Percentiles rank a stretch among this genome's conserved stretches.
Evolutionary conservation across 768 basidiomycete genomes (phyloP).

Genomic region (Brasilioporus rufonigricans): DNA sequence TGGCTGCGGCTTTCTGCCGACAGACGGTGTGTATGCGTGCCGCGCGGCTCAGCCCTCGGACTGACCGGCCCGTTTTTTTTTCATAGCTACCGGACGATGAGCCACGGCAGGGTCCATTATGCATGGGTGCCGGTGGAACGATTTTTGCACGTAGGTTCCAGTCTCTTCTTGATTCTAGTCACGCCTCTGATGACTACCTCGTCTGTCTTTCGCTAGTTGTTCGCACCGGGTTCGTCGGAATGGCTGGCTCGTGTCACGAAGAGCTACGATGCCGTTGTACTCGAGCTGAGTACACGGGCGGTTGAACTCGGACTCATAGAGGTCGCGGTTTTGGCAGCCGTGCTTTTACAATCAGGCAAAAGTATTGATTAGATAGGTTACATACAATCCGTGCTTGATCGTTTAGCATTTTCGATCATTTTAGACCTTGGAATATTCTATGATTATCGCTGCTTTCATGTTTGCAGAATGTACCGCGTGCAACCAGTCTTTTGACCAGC

Average conservation of each 20-base stretch:
- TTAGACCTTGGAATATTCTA: neutral
- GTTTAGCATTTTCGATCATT: neutral
- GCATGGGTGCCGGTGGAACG: conserved; percentile 55
- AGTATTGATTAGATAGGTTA: conserved; percentile 48
- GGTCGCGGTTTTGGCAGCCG: conserved; percentile 46
- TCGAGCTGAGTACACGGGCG: conserved; percentile 57
- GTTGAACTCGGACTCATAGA: conserved; percentile 56
- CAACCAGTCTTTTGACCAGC: too few species aligned
- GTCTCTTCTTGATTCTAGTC: neutral
- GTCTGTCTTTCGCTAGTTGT: conserved; percentile 38
- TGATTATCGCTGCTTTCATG: too few species aligned
- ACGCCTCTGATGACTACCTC: neutral
- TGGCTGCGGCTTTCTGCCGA: conserved; percentile 58
- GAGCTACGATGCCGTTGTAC: conserved; percentile 40
- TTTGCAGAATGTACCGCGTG: too few species aligned
- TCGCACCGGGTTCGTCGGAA: conserved; percentile 36
- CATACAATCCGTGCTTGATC: too few species aligned
- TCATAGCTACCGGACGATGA: conserved; percentile 48
- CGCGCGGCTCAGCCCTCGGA: neutral
- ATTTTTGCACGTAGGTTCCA: conserved; percentile 38
- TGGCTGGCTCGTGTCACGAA: conserved; percentile 53
- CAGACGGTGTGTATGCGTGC: conserved; percentile 33
- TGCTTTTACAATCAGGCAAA: conserved; percentile 59
- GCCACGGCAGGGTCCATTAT: conserved; percentile 47
- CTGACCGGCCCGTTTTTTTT: neutral